Base-by-base conservation (phyloP, 768 basidiomycete genomes). In the Podaxis sp. region DNA sequence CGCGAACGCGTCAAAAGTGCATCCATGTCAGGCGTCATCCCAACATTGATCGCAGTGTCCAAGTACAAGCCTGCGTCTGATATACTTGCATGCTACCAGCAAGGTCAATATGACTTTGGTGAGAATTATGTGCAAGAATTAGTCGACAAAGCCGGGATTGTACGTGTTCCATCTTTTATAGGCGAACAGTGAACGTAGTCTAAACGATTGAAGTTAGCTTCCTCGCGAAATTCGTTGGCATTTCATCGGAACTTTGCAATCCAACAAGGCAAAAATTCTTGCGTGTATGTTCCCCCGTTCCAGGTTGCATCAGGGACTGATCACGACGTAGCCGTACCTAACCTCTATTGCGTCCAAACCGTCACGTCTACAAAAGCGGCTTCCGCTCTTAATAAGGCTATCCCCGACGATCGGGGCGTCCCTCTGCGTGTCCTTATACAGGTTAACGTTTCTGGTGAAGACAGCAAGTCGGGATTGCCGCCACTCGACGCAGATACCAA, bases 71-170 rank as follows among this genome's bases (percentile, higher is more conserved):
- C 96, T 4, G 84, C 89, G 3, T 85, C 87, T 8, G 96, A 99
- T 74, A 87, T 99, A 64, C 79, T 87, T 28, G 90, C 89, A 9
- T 92, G 94, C 67, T 93, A 92, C 71, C 82, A 90, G 55, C 80
- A 81, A 13, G 93, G 91, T 0, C 92, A 97, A 66, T 79, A 88
- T 2, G 93, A 96, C 73, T 99, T 99, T 71, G 97, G 97, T 6
- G 97, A 99, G 78, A 99, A 99, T 73, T 99, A 98, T 70, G 94
- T 95, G 11, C 90, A 96, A 67, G 96, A 99, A 69, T 75, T 99
- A 64, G 88, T 87, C 42, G 94, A 93, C 36, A 97, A 97, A 72
- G 93, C 95, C 0, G 78, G 77, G 63, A 78, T 82, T 69, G 91
- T 92, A 72, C 65, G 84, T 75, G 52, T 26, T 59, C 40, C 15